Base-by-base conservation (phyloP, 2,329 filamentous ascomycete genomes). In the Trichoderma cornu-damae region DNA sequence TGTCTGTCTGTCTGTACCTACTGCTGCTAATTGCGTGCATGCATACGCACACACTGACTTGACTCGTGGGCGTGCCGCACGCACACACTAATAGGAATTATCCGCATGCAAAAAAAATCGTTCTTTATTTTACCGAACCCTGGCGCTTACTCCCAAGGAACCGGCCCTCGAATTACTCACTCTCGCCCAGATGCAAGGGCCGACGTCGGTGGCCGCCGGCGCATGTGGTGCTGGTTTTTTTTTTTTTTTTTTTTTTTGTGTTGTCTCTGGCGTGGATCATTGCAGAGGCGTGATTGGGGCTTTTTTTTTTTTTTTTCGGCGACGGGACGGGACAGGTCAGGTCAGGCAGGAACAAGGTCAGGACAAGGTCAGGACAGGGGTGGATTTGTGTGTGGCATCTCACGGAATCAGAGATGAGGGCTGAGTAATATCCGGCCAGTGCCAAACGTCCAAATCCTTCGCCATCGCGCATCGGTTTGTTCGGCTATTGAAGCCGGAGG, bases 131-230 rank as follows among this genome's bases (percentile, higher is more conserved):
- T 26, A 26, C 3, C 35, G 12, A 22, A 24, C 12, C 40, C 22
- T 38, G 35, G n/a, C 40, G 40, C 38, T 42, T 43, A 9, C 40
- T 24, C 40, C 26, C 24, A 42, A 30, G 40, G 12, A 11, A 12
- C 37, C 12, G 24, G 9, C 26, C n/a, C 30, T 14, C 28, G 34
- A 44, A n/a, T n/a, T n/a, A n/a, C n/a, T 53, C 44, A 53, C 50
- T 53, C 50, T 44, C 40, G 18, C 40, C 11, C 14, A 44, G 37
- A 9, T 44, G 20, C 11, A 9, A 14, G 38, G 50, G 40, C 50
- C 50, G 50, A 53, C 50, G 50, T 53, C 50, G 50, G 50, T 53
- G 50, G 24, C 30, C 24, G 24, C 12, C 8, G 40, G 22, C 42
- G 26, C n/a, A 6, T 14, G 12, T n/a, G n/a, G n/a, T n/a, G n/a